These are phyloP conservation scores for Boletus tylopilopsis DNA, from an alignment of 768 basidiomycete genomes.

Conservation along the genomic window DNA sequence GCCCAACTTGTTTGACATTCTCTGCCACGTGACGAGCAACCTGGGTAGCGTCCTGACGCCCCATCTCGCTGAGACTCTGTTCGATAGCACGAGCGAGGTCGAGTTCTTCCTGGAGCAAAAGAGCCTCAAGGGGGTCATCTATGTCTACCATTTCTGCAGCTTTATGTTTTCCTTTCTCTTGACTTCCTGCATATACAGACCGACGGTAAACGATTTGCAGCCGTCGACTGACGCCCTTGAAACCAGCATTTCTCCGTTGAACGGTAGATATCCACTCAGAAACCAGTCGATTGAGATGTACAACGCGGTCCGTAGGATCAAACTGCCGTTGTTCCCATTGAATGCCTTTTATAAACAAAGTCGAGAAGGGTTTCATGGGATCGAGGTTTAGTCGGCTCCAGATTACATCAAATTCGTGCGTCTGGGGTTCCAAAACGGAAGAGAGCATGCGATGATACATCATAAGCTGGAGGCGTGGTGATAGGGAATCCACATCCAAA, in stretches of 20 bases:
- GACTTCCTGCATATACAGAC: conserved; percentile 4
- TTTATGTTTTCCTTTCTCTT: neutral
- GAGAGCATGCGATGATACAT: conserved; percentile 67
- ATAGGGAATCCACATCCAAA: conserved; percentile 49
- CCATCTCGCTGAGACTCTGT: conserved; percentile 38
- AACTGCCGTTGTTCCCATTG: conserved; percentile 14
- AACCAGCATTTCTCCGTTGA: conserved; percentile 16
- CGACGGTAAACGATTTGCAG: conserved; percentile 42
- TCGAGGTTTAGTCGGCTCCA: conserved; percentile 49
- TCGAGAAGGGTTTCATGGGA: conserved; percentile 44
- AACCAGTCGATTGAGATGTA: conserved; percentile 32
- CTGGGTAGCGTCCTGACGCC: conserved; percentile 2
- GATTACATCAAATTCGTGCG: conserved; percentile 49
- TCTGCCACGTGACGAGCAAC: conserved; percentile 6
- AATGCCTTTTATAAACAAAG: conserved; percentile 39
- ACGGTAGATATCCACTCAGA: conserved; percentile 31
- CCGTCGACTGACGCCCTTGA: conserved; percentile 32
- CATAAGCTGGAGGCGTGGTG: conserved; percentile 72
- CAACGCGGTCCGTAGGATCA: conserved; percentile 14
- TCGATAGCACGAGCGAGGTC: conserved; percentile 46
- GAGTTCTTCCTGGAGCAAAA: conserved; percentile 34
- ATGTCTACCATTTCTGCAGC: conserved; percentile 1
- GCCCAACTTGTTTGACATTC: conserved; percentile 1
- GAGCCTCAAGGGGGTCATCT: conserved; percentile 12
- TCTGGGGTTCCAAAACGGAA: conserved; percentile 40